Conservation (phyloP, 306 rosid species). For the Rubus parviflorus region DNA sequence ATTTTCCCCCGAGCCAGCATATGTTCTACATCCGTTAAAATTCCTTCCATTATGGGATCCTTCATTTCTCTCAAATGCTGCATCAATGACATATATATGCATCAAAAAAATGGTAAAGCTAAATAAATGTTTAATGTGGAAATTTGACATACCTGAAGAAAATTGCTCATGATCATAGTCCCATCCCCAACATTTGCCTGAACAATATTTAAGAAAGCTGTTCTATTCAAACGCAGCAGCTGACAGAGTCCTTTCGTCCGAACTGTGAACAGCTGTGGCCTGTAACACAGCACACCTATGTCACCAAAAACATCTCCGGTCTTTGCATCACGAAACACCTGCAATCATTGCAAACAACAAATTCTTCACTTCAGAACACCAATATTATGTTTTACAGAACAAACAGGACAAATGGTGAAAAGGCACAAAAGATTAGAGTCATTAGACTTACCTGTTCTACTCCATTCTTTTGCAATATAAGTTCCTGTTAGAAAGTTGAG, state of each 20-base stretch:
- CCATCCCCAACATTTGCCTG: conserved; percentile 76
- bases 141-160: conserved; percentile 47
- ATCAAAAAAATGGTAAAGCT: not conserved
- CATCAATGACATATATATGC: conserved; percentile 16
- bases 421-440: not conserved
- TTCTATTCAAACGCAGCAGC: conserved; percentile 66
- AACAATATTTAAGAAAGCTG: conserved; percentile 51
- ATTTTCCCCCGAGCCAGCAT: conserved; percentile 58
- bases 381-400: not conserved
- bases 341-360: conserved; percentile 19
- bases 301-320: conserved; percentile 66
- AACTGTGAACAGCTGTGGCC: conserved; percentile 66
- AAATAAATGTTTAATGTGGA: not conserved
- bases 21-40: conserved; percentile 53
- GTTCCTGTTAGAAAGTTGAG: conserved; percentile 47
- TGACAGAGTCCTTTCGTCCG: conserved; percentile 72
- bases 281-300: conserved; percentile 72
- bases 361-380: conserved; percentile 9
- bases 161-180: conserved; percentile 60
- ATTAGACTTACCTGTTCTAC: conserved; percentile 59
- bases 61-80: conserved; percentile 48
- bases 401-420: conserved; percentile 7
- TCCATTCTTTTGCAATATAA: conserved; percentile 46
- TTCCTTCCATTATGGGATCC: conserved; percentile 41
- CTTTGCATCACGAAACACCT: conserved; percentile 56